Evolutionary conservation across 1,284 basidiomycete species (phyloP), one percentile per base, ranked within the genome.

Genomic region (Ceratobasidium sp.): DNA sequence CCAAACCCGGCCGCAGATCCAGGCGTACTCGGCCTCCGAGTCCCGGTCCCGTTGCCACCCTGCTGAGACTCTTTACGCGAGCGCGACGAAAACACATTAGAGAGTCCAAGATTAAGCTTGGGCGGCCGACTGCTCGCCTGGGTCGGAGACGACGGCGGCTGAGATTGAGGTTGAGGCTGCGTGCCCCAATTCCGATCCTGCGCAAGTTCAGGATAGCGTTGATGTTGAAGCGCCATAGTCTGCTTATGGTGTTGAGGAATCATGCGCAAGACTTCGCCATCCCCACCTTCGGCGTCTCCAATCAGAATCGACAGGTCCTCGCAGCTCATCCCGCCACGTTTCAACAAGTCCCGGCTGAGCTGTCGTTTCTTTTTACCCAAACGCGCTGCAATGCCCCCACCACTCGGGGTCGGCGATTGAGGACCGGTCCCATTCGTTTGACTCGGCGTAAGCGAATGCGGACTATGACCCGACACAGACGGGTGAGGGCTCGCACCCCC

Each of bases 191-290:
- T 58, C 36, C 57, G 57, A 21, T 58, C 57, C 57, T 58, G 57
- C 57, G 57, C 57, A 14, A 58, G 57, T 36, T 58, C 57, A 26
- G 57, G 57, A 14, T 58, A 6, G 6, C 36, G 41, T 12, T 34
- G 32, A 30, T 36, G 43, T 5, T 32, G 28, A 1, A 58, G 55
- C 16, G 43, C 53, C 52, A 55, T 52, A n/a, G 69, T 71, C 43
- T 71, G 69, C 55, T 60, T 71, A 60, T 71, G 69, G 26, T 71
- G 69, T 28, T 71, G 69, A 3, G 69, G 41, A 16, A 71, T 71
- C 69, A 71, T 71, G 23, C 46, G 39, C 5, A 57, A 28, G 0
- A 55, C 6, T 26, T 65, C 62, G 26, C 60, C 60, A 1, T 58
- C 57, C 9, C 36, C 36, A 21, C 36, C 36, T 21, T 58, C 53